Evolutionary conservation across 495 filamentous ascomycete genomes (phyloP), one percentile per base, ranked within the genome.

Genomic region (Podospora didyma): DNA sequence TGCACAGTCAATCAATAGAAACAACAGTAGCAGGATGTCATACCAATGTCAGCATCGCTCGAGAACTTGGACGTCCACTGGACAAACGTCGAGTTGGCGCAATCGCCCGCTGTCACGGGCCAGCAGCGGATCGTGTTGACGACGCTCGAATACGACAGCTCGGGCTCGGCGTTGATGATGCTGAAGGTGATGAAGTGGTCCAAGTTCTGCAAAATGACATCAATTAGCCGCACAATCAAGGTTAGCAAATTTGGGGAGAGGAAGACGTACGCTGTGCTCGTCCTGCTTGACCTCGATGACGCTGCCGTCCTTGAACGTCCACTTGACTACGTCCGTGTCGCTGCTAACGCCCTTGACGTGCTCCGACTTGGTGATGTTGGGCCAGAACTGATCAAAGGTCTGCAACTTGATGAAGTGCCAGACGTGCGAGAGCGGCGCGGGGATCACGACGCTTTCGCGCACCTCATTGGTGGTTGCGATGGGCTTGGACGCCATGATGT

Each of bases 141-240:
- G 34, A 85, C 81, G 49, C 78, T 78, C 46, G 81, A 81, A 64
- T 88, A 87, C 42, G 64, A 74, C 21, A 87, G 74, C 46, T 73
- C 63, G 11, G 85, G 85, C 60, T 79, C 69, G 7, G 83, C 73
- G 17, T 78, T 77, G 72, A 88, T 88, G 71, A 86, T 72, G 53
- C 76, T 80, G 75, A 86, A 88, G 9, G 83, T 88, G 63, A 88
- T 86, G 73, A 76, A 87, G 71, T 88, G 85, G 53, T 87, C 79
- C 66, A 88, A 81, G 48, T 78, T 77, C 84, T 87, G 49, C 1
- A n/a, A 2, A 24, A 58, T 22, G 48, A 39, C n/a, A n/a, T n/a
- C n/a, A n/a, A n/a, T n/a, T n/a, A n/a, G n/a, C n/a, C n/a, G n/a
- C n/a, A n/a, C n/a, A n/a, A n/a, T n/a, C n/a, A n/a, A n/a, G n/a